phyloP scores from a whole-genome alignment of 768 basidiomycete species.

The Glaciozyma antarctica region DNA sequence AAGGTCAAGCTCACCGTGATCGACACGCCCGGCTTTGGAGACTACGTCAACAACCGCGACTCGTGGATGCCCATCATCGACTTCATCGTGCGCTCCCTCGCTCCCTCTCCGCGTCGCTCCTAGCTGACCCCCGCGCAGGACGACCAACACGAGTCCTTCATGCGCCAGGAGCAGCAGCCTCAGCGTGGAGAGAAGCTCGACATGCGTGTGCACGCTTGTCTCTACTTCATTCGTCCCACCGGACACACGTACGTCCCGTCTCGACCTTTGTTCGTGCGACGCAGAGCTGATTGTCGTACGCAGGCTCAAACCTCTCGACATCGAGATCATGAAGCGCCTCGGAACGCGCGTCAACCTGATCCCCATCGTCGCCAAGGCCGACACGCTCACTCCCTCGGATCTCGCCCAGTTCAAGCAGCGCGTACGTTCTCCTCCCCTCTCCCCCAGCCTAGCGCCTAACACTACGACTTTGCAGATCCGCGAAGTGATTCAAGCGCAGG shows the following conservation, averaged over 20 bases:
- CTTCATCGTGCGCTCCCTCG: constrained; percentile 53
- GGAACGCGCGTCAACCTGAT: constrained; percentile 97
- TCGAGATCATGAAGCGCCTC: constrained; percentile 99
- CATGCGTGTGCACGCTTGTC: constrained; percentile 86
- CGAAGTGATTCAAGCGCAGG: constrained; percentile 79
- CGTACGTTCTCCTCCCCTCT: constrained; percentile 46
- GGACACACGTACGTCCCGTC: constrained; percentile 73
- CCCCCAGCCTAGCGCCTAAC: no score
- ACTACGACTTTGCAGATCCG: constrained; percentile 53
- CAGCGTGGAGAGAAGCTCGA: constrained; percentile 87
- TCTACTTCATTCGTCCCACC: constrained; percentile 93
- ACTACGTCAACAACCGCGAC: constrained; percentile 99
- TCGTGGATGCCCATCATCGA: constrained; percentile 98
- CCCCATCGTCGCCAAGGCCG: constrained; percentile 94
- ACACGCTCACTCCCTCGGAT: constrained; percentile 91
- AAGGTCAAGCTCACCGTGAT: constrained; percentile 99
- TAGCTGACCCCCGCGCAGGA: constrained; percentile 44
- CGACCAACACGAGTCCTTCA: constrained; percentile 44
- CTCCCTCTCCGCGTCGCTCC: neutral
- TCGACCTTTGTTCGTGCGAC: neutral
- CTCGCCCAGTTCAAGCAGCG: constrained; percentile 84
- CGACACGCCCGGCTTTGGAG: constrained; percentile 97
- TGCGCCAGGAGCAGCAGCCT: constrained; percentile 92
- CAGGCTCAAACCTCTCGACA: constrained; percentile 91
- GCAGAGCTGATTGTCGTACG: neutral